Evolutionary conservation across 768 basidiomycete species (phyloP), one percentile per base, ranked within the genome.

Genomic region (Panaeolus papilionaceus): DNA sequence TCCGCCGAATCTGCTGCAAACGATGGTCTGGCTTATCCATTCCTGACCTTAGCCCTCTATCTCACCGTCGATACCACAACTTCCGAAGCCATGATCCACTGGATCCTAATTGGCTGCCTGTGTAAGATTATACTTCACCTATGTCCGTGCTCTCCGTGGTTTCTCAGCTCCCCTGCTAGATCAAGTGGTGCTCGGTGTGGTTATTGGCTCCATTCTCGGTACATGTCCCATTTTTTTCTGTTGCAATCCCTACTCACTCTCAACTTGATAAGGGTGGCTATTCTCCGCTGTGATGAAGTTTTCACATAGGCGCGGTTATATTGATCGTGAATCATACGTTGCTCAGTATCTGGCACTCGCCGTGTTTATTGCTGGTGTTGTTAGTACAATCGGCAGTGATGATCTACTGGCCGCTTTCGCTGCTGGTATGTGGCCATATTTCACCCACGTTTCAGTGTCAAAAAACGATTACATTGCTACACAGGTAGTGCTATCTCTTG

Each of bases 1-100:
- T 87, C 92, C 0, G 94, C 94, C 0, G 97, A 99, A 78, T 93
- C 93, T 5, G 98, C 96, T 0, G 91, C 94, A 7, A 99, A 99
- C 77, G 98, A 99, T 71, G 98, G 98, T 1, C 85, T 98, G 14
- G 95, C 96, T 1, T 98, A 96, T 76, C 96, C 96, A 0, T 98
- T 98, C 76, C 82, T 98, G 65, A 86, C 88, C 33, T 84, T 99
- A 64, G 88, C 96, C 2, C 83, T 99, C 10, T 98, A 97, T 76
- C 83, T 99, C 58, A 90, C 90, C 10, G 71, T 95, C 4, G 94
- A 97, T 69, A 74, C 84, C 0, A 85, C 89, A 3, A 83, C 79
- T 14, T 78, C 82, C 0, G 83, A 83, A 10, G 94, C 95, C 4
- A 80, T 98, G 39, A 88, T 84, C 12, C 87, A 95, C 73, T 98